Percentiles rank a stretch among this genome's conserved stretches.
Conservation (phyloP, 2,329 filamentous ascomycete species). For the Amylocarpus encephaloides region DNA sequence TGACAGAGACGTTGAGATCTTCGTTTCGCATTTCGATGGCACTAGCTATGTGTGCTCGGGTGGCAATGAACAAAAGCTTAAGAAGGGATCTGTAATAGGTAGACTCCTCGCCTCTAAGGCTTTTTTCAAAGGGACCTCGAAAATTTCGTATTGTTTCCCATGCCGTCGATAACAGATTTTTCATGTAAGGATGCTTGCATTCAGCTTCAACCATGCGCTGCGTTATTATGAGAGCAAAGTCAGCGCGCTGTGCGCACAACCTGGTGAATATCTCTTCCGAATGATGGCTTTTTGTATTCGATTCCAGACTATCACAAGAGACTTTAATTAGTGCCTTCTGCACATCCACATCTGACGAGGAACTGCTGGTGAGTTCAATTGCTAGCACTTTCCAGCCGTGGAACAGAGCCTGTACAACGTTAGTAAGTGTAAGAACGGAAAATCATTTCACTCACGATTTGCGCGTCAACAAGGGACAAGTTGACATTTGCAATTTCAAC, state of each 20-base stretch:
- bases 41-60: conserved; percentile 53
- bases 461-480: conserved; percentile 83
- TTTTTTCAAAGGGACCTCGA: conserved; percentile 52
- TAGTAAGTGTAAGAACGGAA: conserved; percentile 14
- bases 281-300: conserved; percentile 66
- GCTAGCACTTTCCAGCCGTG: conserved; percentile 86
- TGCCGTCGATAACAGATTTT: conserved; percentile 45
- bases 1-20: conserved; percentile 19
- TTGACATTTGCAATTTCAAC: conserved; percentile 85
- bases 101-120: conserved; percentile 49
- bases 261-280: conserved; percentile 77
- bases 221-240: conserved; percentile 74
- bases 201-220: conserved; percentile 64
- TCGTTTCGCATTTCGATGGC: conserved; percentile 22
- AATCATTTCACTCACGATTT: conserved; percentile 56
- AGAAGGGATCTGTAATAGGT: conserved; percentile 78
- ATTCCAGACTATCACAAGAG: conserved; percentile 67
- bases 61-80: conserved; percentile 75
- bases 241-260: conserved; percentile 68
- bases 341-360: conserved; percentile 18
- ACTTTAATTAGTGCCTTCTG: conserved; percentile 48
- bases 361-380: conserved; percentile 67
- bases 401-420: conserved; percentile 59
- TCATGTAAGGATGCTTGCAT: conserved; percentile 45
- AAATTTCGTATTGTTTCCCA: conserved; percentile 55